phyloP scores from a whole-genome alignment of 2,329 filamentous ascomycete species.

The Aspergillus pseudotamarii region DNA sequence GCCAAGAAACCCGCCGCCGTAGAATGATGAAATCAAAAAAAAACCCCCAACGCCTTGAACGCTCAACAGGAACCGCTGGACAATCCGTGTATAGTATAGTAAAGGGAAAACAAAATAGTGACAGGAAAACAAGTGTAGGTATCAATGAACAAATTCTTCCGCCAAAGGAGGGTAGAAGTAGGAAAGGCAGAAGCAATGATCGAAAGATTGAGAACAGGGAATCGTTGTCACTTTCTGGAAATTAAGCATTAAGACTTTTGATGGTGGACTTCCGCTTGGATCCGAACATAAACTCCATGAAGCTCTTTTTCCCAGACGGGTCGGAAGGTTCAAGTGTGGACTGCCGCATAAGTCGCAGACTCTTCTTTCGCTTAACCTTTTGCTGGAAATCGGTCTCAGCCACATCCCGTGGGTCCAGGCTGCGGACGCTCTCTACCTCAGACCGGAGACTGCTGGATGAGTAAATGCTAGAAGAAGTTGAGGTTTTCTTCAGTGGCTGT shows the following conservation, averaged over 20 bases:
- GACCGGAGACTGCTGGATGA: slow-evolving; percentile 35
- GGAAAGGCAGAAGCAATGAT: not conserved
- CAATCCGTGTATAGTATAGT: not conserved
- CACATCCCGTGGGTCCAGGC: slow-evolving; percentile 13
- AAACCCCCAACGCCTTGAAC: not conserved
- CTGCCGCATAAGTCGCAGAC: slow-evolving; percentile 19
- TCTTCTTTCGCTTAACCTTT: slow-evolving; percentile 20
- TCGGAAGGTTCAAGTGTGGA: slow-evolving; percentile 13
- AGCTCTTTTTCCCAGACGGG: slow-evolving; percentile 21
- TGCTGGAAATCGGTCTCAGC: slow-evolving; percentile 15
- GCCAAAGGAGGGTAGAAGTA: not conserved
- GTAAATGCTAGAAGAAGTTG: slow-evolving; percentile 26
- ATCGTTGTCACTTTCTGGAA: not conserved
- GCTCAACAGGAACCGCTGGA: not conserved
- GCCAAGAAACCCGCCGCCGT: not conserved
- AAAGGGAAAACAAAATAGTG: not conserved
- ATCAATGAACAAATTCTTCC: not conserved
- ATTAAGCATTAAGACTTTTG: slow-evolving; percentile 24
- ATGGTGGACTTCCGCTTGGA: slow-evolving; percentile 24
- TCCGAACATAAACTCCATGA: slow-evolving; percentile 27
- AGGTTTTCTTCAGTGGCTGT: slow-evolving; percentile 31
- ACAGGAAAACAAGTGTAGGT: not conserved
- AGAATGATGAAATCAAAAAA: not conserved
- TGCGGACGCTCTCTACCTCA: slow-evolving; percentile 25
- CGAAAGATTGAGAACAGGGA: not conserved